Base-by-base conservation (phyloP, 345 rosid genomes). In the Kandelia obovata region DNA sequence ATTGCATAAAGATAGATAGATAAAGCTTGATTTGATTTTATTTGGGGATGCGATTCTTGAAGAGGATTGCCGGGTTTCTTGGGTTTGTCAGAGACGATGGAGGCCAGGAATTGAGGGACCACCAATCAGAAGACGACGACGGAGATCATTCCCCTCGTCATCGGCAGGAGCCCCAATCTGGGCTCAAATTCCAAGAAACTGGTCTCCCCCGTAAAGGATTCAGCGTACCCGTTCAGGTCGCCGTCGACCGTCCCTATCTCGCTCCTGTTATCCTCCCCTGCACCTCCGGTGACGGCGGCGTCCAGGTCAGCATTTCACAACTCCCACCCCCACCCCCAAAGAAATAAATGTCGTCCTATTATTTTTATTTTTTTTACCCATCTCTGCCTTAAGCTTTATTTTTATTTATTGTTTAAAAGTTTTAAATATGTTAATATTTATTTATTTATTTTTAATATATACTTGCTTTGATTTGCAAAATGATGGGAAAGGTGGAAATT, bases 131-230 rank as follows among this genome's bases (percentile, higher is more conserved):
- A 2, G 81, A 66, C 16, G 55, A 66, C 10, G 37, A 34, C 37
- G 37, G 37, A 7, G 37, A 7, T 34, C 37, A 34, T 0, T 7
- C 7, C 37, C 37, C 9, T 7, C 9, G 9, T 34, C 9, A 7
- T 34, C 37, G 37, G 37, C 37, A 34, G 37, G 15, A 26, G 57
- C 27, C 72, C 61, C 57, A 76, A 52, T 65, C 37, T 0, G 68
- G 78, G 11, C 28, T 49, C 16, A 74, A 43, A 1, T 86, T 72
- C 43, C 89, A 80, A 57, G 91, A 85, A 71, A 76, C 96, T 39
- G 94, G 91, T 35, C 81, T 84, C 68, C 96, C 96, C 20, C 84
- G 94, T 62, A 85, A 63, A 75, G 98, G 98, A 23, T 90, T 95
- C 72, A 76, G 91, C 62, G 96, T 95, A 2, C 93, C 97, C 23